phyloP scores from a whole-genome alignment of 1,284 basidiomycete genomes.

The Abortiporus biennis region DNA sequence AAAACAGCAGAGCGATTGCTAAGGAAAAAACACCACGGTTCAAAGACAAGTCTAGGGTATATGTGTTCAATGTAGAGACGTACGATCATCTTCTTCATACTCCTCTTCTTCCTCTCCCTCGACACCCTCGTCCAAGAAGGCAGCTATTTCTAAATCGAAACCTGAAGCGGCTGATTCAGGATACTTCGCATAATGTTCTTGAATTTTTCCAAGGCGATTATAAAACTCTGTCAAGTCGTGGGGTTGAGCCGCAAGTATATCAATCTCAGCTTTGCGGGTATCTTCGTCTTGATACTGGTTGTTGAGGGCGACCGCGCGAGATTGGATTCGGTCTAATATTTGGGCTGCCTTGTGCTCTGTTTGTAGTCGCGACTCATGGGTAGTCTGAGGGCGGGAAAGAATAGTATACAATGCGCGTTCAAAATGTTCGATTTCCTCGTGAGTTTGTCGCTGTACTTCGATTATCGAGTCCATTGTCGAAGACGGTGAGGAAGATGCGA shows the following conservation, averaged over 20 bases:
- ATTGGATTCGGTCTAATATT: slow-evolving; percentile 76
- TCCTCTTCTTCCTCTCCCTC: slow-evolving; percentile 66
- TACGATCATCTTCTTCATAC: slow-evolving; percentile 76
- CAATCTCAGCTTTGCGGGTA: slow-evolving; percentile 54
- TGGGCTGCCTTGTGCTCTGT: slow-evolving; percentile 86
- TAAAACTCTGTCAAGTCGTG: slow-evolving; percentile 93
- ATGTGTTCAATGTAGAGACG: slow-evolving; percentile 25
- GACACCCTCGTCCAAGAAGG: slow-evolving; percentile 68
- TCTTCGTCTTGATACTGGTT: slow-evolving; percentile 73
- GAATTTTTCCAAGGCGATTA: slow-evolving; percentile 86
- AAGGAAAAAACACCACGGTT: slow-evolving; percentile 14
- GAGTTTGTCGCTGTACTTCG: slow-evolving; percentile 88
- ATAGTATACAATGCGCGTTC: slow-evolving; percentile 69
- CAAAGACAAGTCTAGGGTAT: slow-evolving; percentile 4
- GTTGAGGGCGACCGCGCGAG: slow-evolving; percentile 61
- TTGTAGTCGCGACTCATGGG: slow-evolving; percentile 65
- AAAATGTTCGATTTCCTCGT: slow-evolving; percentile 94
- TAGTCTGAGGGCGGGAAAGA: slow-evolving; percentile 54
- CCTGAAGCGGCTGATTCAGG: slow-evolving; percentile 79
- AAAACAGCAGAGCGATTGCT: slow-evolving; percentile 89
- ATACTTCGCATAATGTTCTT: slow-evolving; percentile 95
- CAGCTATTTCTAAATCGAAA: slow-evolving; percentile 76
- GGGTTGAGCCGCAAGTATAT: slow-evolving; percentile 54
- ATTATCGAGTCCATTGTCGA: slow-evolving; percentile 80
- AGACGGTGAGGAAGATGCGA: background rate